phyloP scores from a whole-genome alignment of 352 stramenopile genomes.

The Plasmopara halstedii region DNA sequence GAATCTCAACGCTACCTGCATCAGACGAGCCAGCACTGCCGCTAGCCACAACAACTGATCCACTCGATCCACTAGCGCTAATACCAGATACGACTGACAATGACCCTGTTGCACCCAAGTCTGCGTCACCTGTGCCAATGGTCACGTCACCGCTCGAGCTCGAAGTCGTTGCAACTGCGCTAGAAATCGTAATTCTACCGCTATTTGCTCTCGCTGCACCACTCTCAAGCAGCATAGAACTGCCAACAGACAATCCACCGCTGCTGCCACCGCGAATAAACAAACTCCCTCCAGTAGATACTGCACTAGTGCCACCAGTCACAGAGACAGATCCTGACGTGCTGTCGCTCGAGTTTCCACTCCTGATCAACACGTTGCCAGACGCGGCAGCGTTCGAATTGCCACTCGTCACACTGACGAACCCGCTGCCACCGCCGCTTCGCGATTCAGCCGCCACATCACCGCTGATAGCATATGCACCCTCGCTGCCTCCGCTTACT shows the following conservation, averaged over 20 bases:
- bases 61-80: constrained; percentile 4
- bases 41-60: constrained; percentile 10
- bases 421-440: constrained; percentile 2
- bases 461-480: constrained; percentile 8
- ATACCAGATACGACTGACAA: constrained; percentile 5
- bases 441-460: constrained; percentile 5
- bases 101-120: constrained; percentile 1
- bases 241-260: background rate
- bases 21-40: constrained; percentile 7
- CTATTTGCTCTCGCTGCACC: constrained; percentile 5
- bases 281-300: constrained; percentile 1
- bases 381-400: background rate
- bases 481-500: constrained; percentile 6
- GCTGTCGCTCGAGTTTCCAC: background rate
- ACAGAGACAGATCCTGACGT: constrained; percentile 2
- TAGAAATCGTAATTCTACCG: constrained; percentile 1
- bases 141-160: constrained; percentile 4
- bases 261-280: constrained; percentile 3
- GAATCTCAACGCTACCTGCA: constrained; percentile 7
- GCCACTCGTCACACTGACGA: background rate
- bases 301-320: constrained; percentile 1
- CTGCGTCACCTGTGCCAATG: background rate
- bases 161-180: background rate
- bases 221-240: constrained; percentile 7
- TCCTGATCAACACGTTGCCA: constrained; percentile 2